Evolutionary conservation across 805 yeast species (phyloP), one percentile per base, ranked within the genome.

Genomic region (Saccharomycopsis fodiens): DNA sequence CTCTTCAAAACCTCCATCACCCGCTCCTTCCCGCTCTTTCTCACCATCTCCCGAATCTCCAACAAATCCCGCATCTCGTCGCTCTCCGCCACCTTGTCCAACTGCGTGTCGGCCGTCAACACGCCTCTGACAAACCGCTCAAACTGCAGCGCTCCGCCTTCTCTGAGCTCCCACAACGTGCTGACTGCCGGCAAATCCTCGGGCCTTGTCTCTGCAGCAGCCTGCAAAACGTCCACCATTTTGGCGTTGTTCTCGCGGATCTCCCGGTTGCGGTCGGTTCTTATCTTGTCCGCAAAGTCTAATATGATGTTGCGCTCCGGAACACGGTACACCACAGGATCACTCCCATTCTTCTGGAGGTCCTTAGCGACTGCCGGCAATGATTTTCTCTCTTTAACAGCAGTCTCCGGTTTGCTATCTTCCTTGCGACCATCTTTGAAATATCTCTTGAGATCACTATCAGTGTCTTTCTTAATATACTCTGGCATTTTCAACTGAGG

Each of bases 301-400:
- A 85, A 62, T 35, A 82, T 61, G 4, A 86, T 70, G 55, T 82
- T 79, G 36, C 71, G 70, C 52, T 83, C 93, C 1, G 86, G 84
- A 3, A 86, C 59, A 46, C 82, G 65, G 60, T 79, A 82, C 1
- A 85, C 69, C 19, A 38, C 43, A 3, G 35, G 12, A 13, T 27
- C 38, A 4, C 25, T 34, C 27, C 3, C 25, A n/a, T 35, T 27
- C 43, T 25, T 46, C 21, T 31, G 16, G 23, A 46, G 44, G 4
- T 50, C 42, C 3, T 48, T 45, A 2, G 46, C 19, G 6, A 53
- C 50, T 4, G 38, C 19, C 12, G 46, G 42, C n/a, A n/a, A n/a
- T n/a, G n/a, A n/a, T n/a, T n/a, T n/a, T n/a, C n/a, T n/a, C n/a
- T n/a, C n/a, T 10, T n/a, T 34, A 3, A 38, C 12, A 5, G 43